Percentiles rank a stretch among this genome's conserved stretches.
Evolutionary conservation across 345 rosid genomes (phyloP).

Genomic region (Clarkia xantiana): DNA sequence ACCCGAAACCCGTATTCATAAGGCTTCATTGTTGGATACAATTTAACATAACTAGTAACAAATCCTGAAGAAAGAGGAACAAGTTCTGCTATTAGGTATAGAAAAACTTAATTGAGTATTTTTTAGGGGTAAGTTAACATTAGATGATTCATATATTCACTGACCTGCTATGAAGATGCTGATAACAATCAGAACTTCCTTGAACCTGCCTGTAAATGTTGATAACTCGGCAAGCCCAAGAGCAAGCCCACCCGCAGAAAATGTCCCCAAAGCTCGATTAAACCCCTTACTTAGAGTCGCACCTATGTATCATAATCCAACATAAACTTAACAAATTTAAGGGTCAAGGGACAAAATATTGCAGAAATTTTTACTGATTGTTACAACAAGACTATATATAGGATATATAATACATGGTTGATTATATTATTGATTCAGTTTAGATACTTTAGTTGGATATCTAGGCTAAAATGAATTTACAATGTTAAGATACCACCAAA

Average conservation of each 20-base stretch:
- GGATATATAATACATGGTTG: too few species aligned
- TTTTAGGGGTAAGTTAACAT: not conserved
- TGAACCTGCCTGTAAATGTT: conserved; percentile 22
- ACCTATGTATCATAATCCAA: too few species aligned
- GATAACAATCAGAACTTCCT: conserved; percentile 34
- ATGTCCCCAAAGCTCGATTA: conserved; percentile 74
- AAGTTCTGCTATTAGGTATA: not conserved
- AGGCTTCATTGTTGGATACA: conserved; percentile 57
- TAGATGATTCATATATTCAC: not conserved
- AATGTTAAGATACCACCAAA: too few species aligned
- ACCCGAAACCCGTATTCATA: conserved; percentile 83
- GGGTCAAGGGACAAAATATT: too few species aligned
- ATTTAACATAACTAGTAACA: conserved; percentile 44
- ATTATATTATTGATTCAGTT: too few species aligned
- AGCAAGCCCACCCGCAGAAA: conserved; percentile 75
- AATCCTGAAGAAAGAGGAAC: conserved; percentile 26
- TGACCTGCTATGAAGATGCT: conserved; percentile 74
- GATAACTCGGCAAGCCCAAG: conserved; percentile 62
- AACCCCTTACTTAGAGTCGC: conserved; percentile 84
- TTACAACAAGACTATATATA: too few species aligned
- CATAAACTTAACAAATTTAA: too few species aligned
- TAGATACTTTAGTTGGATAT: too few species aligned
- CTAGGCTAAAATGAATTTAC: too few species aligned
- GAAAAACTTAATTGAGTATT: not conserved
- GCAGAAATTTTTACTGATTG: too few species aligned